Evolutionary conservation across 768 basidiomycete species (phyloP).

Genomic region (Boletus rufocinnamomeus): DNA sequence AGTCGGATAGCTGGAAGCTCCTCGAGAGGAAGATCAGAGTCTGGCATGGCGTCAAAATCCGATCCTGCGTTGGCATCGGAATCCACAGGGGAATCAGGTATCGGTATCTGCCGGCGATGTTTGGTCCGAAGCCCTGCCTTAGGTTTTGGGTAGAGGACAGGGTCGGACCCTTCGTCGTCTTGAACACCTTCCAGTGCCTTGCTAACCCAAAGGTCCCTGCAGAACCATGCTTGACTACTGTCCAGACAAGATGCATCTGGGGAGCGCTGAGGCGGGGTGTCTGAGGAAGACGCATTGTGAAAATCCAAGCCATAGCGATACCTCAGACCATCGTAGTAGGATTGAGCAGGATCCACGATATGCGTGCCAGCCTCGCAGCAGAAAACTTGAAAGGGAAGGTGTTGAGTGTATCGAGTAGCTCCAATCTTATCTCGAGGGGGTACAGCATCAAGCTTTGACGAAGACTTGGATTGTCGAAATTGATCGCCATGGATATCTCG

Average conservation of each 20-base stretch:
- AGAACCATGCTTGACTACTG: constrained; percentile 98
- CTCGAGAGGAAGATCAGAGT: constrained; percentile 45
- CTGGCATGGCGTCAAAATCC: constrained; percentile 86
- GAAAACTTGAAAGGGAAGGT: constrained; percentile 97
- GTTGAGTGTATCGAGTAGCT: constrained; percentile 80
- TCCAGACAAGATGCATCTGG: constrained; percentile 90
- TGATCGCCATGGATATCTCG: constrained; percentile 98
- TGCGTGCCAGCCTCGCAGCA: constrained; percentile 99
- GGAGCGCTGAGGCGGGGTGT: constrained; percentile 53
- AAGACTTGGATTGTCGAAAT: constrained; percentile 95
- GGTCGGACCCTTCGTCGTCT: constrained; percentile 43
- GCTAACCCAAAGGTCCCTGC: constrained; percentile 93
- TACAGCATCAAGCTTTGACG: constrained; percentile 84
- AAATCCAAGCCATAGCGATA: constrained; percentile 84
- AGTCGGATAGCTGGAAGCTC: constrained; percentile 40
- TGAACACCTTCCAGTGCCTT: constrained; percentile 77
- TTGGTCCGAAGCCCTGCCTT: constrained; percentile 30
- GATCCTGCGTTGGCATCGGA: constrained; percentile 82
- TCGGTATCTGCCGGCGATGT: constrained; percentile 35
- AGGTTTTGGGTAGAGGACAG: constrained; percentile 9
- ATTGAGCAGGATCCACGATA: constrained; percentile 92
- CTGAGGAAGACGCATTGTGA: constrained; percentile 76
- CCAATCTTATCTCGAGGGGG: constrained; percentile 89
- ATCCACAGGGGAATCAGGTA: constrained; percentile 43
- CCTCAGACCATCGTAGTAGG: constrained; percentile 86